Evolutionary conservation across 305 asterid genomes (phyloP).

Genomic region (Fraxinus floribunda): DNA sequence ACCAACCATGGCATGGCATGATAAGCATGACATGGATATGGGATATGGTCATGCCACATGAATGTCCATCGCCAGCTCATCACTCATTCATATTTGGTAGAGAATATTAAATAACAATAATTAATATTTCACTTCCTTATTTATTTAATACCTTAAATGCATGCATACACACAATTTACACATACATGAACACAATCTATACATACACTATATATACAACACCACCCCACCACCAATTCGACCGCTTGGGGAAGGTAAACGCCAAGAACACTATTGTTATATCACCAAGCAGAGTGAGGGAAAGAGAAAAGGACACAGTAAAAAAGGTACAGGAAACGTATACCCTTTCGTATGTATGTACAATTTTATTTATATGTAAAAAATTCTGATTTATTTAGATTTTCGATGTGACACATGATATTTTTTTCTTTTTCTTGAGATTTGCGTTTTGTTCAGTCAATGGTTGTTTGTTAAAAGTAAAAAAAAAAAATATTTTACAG

Average conservation of each 20-base stretch:
- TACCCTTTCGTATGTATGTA: constrained; percentile 16
- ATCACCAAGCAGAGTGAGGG: constrained; percentile 10
- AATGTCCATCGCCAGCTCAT: constrained; percentile 47
- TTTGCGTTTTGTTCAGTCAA: constrained; percentile 36
- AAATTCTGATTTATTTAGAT: constrained; percentile 18
- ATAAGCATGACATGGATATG: constrained; percentile 12
- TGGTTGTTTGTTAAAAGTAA: constrained; percentile 29
- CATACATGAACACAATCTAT: background rate
- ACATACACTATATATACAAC: background rate
- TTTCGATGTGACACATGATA: constrained; percentile 21
- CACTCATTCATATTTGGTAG: constrained; percentile 1
- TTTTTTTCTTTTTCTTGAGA: constrained; percentile 29
- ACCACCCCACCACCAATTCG: constrained; percentile 28
- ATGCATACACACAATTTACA: background rate
- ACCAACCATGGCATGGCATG: constrained; percentile 27
- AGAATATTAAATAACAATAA: background rate
- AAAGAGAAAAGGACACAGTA: constrained; percentile 17
- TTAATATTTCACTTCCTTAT: background rate
- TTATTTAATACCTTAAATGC: background rate
- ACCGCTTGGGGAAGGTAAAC: constrained; percentile 43
- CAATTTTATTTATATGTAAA: background rate
- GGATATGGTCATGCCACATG: constrained; percentile 29
- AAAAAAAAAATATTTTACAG: background rate
- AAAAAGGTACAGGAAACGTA: constrained; percentile 33
- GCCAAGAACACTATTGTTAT: constrained; percentile 10